A percentile compares a stretch with the other conserved stretches of the same genome.
phyloP scores from a whole-genome alignment of 768 basidiomycete genomes.

The Suillus tomentosus region DNA sequence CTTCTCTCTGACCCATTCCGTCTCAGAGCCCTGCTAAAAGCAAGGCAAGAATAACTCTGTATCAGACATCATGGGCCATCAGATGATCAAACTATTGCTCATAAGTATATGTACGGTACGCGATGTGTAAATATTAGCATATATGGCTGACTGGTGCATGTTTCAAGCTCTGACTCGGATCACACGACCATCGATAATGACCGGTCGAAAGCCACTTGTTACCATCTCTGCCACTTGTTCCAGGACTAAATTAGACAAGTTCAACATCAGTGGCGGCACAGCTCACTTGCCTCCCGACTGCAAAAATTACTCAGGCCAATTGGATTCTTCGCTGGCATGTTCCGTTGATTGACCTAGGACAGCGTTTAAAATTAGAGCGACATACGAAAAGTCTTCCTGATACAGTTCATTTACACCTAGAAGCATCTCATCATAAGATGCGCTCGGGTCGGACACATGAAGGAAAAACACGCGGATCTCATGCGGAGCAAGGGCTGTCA shows the following conservation, averaged over 20 bases:
- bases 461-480: constrained; percentile 40
- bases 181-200: neutral
- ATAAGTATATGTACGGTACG: neutral
- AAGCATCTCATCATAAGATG: constrained; percentile 22
- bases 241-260: neutral
- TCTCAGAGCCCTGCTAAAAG: neutral
- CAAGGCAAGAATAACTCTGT: neutral
- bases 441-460: constrained; percentile 24
- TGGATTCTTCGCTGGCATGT: constrained; percentile 13
- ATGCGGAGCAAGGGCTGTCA: constrained; percentile 36
- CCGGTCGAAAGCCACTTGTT: constrained; percentile 14
- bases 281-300: constrained; percentile 16
- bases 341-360: neutral
- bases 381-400: constrained; percentile 22
- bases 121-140: neutral
- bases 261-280: neutral
- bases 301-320: constrained; percentile 23
- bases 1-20: neutral
- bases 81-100: neutral
- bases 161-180: neutral
- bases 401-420: constrained; percentile 29
- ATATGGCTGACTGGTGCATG: neutral
- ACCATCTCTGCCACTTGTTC: constrained; percentile 29
- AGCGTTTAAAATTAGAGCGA: neutral
- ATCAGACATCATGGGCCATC: neutral